Conservation (phyloP, 106 monocot species). For the Acorus gramineus region DNA sequence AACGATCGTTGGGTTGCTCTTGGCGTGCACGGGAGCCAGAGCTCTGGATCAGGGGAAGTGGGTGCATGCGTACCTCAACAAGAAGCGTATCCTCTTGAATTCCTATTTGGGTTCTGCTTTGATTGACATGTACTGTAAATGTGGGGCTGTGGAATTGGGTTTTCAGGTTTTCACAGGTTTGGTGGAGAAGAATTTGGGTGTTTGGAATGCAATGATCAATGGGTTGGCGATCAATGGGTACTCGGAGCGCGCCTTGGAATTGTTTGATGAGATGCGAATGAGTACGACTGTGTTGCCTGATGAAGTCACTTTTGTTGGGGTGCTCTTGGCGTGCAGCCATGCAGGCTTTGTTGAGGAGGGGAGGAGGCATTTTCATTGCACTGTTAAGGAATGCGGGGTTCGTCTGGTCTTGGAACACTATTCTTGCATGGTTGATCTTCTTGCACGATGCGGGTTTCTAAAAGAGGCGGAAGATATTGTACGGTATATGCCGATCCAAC, state of each 20-base stretch:
- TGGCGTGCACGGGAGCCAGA: slow-evolving; percentile 21
- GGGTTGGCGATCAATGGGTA: slow-evolving; percentile 30
- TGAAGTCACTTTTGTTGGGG: slow-evolving; percentile 23
- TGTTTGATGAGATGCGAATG: slow-evolving; percentile 18
- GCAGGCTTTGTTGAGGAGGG: slow-evolving; percentile 33
- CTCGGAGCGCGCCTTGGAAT: slow-evolving; percentile 13
- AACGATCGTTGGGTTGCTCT: slow-evolving; percentile 17
- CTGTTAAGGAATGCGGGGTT: background rate
- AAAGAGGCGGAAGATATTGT: slow-evolving; percentile 33
- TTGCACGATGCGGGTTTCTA: slow-evolving; percentile 7
- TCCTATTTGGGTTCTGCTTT: slow-evolving; percentile 21
- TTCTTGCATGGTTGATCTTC: too few relatives aligned
- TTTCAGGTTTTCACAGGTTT: slow-evolving; percentile 18
- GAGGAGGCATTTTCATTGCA: slow-evolving; percentile 14
- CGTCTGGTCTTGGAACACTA: too few relatives aligned
- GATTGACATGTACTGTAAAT: slow-evolving; percentile 34
- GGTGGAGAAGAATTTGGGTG: slow-evolving; percentile 13
- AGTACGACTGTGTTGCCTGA: slow-evolving; percentile 7
- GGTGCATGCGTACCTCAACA: slow-evolving; percentile 17
- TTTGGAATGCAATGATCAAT: slow-evolving; percentile 35
- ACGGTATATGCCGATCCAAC: slow-evolving; percentile 23
- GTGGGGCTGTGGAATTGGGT: slow-evolving; percentile 21
- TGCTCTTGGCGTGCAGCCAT: slow-evolving; percentile 35
- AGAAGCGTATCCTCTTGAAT: slow-evolving; percentile 10
- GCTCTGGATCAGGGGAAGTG: slow-evolving; percentile 29